These are phyloP conservation scores for Bothriochloa decipiens DNA, from an alignment of 176 grass and related monocot genomes.

Conservation along the genomic window DNA sequence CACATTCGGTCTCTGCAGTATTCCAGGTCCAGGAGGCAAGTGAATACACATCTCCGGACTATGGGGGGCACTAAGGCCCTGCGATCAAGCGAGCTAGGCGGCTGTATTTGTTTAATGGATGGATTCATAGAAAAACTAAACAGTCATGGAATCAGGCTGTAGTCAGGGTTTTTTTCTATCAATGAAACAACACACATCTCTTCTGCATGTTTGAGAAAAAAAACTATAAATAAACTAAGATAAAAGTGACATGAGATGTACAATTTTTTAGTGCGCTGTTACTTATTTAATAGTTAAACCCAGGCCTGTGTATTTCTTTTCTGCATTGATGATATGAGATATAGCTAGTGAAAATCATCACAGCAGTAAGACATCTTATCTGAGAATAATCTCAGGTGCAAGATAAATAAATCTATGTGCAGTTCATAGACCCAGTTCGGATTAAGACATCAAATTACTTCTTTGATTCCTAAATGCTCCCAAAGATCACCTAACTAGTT, in stretches of 20 bases:
- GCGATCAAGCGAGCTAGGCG: background rate
- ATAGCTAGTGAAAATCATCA: slow-evolving; percentile 5
- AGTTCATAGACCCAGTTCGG: background rate
- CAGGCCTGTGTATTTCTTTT: background rate
- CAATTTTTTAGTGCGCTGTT: background rate
- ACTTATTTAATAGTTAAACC: slow-evolving; percentile 13
- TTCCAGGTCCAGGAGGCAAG: background rate
- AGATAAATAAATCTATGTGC: background rate
- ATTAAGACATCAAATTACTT: background rate
- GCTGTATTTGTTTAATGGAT: background rate
- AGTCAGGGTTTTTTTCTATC: background rate
- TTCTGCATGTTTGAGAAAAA: background rate
- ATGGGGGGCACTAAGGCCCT: background rate
- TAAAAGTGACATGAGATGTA: slow-evolving; percentile 3
- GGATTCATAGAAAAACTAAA: background rate
- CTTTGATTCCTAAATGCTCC: slow-evolving; percentile 20
- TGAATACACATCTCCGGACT: background rate
- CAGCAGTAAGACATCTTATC: background rate
- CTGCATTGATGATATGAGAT: background rate
- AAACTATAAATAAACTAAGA: background rate
- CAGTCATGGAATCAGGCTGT: background rate
- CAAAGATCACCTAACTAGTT: slow-evolving; percentile 5
- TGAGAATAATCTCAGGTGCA: slow-evolving; percentile 1
- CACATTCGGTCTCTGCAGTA: background rate
- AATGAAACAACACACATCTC: background rate